Evolutionary conservation across 2,329 filamentous ascomycete species (phyloP).

Genomic region (Cladosporium velox): DNA sequence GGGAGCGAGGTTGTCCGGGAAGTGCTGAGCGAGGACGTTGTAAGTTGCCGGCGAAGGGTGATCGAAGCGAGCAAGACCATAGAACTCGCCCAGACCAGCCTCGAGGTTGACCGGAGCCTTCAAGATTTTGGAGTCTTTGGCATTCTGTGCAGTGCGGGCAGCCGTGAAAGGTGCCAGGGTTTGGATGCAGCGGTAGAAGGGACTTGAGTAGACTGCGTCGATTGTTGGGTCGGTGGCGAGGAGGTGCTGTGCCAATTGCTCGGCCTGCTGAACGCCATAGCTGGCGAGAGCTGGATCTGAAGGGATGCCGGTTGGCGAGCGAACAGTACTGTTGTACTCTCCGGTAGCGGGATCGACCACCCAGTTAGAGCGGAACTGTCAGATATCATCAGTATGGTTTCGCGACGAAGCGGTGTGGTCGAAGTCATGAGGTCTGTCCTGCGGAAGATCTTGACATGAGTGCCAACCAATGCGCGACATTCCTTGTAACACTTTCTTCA

Average conservation of each 20-base stretch:
- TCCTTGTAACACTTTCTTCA: constrained; percentile 14
- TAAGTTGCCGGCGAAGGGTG: constrained; percentile 77
- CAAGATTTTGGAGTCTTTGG: constrained; percentile 17
- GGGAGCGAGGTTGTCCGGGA: constrained; percentile 60
- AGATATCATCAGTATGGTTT: constrained; percentile 5
- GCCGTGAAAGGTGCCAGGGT: constrained; percentile 72
- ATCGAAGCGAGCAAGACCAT: constrained; percentile 79
- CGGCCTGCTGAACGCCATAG: constrained; percentile 81
- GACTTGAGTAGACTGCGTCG: constrained; percentile 77
- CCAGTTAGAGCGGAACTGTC: constrained; percentile 88
- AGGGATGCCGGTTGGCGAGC: constrained; percentile 82
- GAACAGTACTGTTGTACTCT: constrained; percentile 70
- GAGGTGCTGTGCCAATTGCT: constrained; percentile 71
- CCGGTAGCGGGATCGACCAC: constrained; percentile 79
- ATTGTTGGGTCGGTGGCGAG: constrained; percentile 64
- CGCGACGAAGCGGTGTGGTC: background rate
- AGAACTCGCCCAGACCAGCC: constrained; percentile 73
- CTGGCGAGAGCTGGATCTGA: constrained; percentile 85
- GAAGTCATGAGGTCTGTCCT: background rate
- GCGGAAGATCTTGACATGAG: background rate
- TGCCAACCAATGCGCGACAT: background rate
- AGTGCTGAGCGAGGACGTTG: constrained; percentile 64
- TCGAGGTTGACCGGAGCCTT: constrained; percentile 38
- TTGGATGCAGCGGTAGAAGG: constrained; percentile 85
- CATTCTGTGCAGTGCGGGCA: constrained; percentile 43